Evolutionary conservation across 140 eudicot species (phyloP).

Genomic region (Flaveria floridana): DNA sequence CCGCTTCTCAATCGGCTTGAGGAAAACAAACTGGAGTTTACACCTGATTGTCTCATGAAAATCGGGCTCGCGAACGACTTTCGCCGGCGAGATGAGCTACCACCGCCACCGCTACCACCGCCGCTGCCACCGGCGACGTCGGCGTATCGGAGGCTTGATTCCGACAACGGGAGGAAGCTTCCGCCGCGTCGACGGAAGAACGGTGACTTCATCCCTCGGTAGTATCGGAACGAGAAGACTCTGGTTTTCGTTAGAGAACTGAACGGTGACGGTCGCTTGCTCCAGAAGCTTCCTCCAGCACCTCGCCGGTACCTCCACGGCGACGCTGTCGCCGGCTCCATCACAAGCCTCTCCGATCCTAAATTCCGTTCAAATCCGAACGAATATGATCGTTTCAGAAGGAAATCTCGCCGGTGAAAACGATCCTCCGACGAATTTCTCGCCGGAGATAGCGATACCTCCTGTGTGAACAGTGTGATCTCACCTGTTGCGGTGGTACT

Average conservation of each 20-base stretch:
- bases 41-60: conserved; percentile 59
- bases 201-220: conserved; percentile 81
- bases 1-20: conserved; percentile 90
- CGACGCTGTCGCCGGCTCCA: conserved; percentile 77
- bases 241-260: conserved; percentile 63
- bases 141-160: conserved; percentile 48
- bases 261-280: conserved; percentile 79
- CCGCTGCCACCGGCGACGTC: conserved; percentile 21
- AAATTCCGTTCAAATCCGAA: conserved; percentile 85
- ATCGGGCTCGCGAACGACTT: conserved; percentile 73
- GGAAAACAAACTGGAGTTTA: conserved; percentile 48
- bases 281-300: conserved; percentile 68
- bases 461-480: conserved; percentile 36
- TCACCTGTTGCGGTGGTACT: conserved; percentile 32
- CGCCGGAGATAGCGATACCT: conserved; percentile 54
- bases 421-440: conserved; percentile 54
- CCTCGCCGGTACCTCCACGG: conserved; percentile 68
- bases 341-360: conserved; percentile 68
- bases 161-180: conserved; percentile 53
- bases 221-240: conserved; percentile 73
- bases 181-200: conserved; percentile 75
- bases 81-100: conserved; percentile 65
- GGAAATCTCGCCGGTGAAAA: conserved; percentile 50
- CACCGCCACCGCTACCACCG: conserved; percentile 32
- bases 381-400: conserved; percentile 78